Conservation (phyloP, 495 filamentous ascomycete genomes). For the Penicillium soppii region DNA sequence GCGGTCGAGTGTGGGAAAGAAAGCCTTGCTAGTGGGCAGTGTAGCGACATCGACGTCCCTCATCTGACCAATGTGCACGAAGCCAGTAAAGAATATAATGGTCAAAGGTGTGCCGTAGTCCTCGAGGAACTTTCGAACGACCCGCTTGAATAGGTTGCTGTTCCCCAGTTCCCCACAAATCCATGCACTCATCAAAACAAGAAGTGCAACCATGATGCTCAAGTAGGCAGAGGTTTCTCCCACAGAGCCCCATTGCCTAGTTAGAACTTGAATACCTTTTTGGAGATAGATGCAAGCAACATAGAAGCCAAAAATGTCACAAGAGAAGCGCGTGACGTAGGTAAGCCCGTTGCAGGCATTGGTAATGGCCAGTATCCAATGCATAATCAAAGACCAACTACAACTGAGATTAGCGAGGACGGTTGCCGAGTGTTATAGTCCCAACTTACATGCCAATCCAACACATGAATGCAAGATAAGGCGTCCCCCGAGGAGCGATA, state of each 20-base stretch:
- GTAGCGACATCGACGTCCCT: slow-evolving; percentile 58
- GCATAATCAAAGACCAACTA: slow-evolving; percentile 77
- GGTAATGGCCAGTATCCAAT: slow-evolving; percentile 74
- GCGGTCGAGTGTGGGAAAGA: slow-evolving; percentile 76
- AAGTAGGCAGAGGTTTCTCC: slow-evolving; percentile 68
- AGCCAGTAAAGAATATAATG: slow-evolving; percentile 85
- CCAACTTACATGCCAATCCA: slow-evolving; percentile 71
- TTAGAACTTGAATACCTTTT: slow-evolving; percentile 78
- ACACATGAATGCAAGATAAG: slow-evolving; percentile 81
- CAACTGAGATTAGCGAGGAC: slow-evolving; percentile 7
- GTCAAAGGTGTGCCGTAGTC: slow-evolving; percentile 84
- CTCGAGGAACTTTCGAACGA: slow-evolving; percentile 73
- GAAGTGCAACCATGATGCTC: slow-evolving; percentile 68
- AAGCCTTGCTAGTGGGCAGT: slow-evolving; percentile 72
- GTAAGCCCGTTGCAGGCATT: slow-evolving; percentile 78
- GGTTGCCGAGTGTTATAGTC: not conserved
- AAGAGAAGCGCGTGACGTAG: slow-evolving; percentile 82
- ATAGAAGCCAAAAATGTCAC: slow-evolving; percentile 87
- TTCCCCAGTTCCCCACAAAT: slow-evolving; percentile 67
- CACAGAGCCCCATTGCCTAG: slow-evolving; percentile 54
- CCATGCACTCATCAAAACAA: slow-evolving; percentile 72
- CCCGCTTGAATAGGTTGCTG: slow-evolving; percentile 68
- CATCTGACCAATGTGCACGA: slow-evolving; percentile 83
- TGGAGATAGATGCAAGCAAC: slow-evolving; percentile 85
- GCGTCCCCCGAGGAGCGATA: slow-evolving; percentile 63